These are phyloP conservation scores for Aspergillus quadricinctus DNA, from an alignment of 2,329 filamentous ascomycete species.

Conservation along the genomic window DNA sequence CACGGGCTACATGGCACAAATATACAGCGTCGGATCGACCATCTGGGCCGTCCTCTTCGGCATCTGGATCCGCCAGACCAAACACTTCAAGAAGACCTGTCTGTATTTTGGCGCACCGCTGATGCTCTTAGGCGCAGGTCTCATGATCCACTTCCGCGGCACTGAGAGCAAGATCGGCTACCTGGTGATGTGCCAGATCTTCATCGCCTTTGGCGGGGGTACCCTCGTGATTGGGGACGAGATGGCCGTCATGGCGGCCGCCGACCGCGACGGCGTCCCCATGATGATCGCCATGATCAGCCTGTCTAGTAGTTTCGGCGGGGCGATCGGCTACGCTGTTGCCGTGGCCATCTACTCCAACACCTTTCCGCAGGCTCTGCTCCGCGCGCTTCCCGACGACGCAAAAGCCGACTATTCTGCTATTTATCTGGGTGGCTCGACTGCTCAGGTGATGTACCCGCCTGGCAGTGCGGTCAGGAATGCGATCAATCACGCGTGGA, in stretches of 20 bases:
- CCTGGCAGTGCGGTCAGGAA: slow-evolving; percentile 25
- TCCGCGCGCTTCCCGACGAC: slow-evolving; percentile 40
- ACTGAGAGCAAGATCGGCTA: slow-evolving; percentile 46
- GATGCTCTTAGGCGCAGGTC: slow-evolving; percentile 48
- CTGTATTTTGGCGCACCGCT: slow-evolving; percentile 51
- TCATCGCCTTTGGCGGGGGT: slow-evolving; percentile 52
- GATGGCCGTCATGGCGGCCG: slow-evolving; percentile 55
- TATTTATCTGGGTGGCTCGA: slow-evolving; percentile 26
- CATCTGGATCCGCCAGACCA: slow-evolving; percentile 46
- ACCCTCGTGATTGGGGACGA: slow-evolving; percentile 53
- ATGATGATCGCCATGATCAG: slow-evolving; percentile 37
- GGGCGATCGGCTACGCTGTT: slow-evolving; percentile 31
- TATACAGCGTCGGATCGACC: slow-evolving; percentile 53
- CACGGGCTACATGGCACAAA: slow-evolving; percentile 47
- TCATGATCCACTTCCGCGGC: slow-evolving; percentile 56
- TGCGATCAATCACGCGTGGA: slow-evolving; percentile 38
- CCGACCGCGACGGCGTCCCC: slow-evolving; percentile 52
- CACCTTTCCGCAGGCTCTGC: slow-evolving; percentile 49
- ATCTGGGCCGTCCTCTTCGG: slow-evolving; percentile 50
- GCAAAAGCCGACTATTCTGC: slow-evolving; percentile 13
- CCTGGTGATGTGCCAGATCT: slow-evolving; percentile 53
- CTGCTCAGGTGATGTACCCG: slow-evolving; percentile 25
- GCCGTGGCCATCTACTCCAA: slow-evolving; percentile 52
- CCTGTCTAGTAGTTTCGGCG: slow-evolving; percentile 32
- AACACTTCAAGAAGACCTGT: slow-evolving; percentile 50